A percentile compares a stretch with the other conserved stretches of the same genome.
phyloP scores from a whole-genome alignment of 2,329 filamentous ascomycete genomes.

The Penicillium carneum region DNA sequence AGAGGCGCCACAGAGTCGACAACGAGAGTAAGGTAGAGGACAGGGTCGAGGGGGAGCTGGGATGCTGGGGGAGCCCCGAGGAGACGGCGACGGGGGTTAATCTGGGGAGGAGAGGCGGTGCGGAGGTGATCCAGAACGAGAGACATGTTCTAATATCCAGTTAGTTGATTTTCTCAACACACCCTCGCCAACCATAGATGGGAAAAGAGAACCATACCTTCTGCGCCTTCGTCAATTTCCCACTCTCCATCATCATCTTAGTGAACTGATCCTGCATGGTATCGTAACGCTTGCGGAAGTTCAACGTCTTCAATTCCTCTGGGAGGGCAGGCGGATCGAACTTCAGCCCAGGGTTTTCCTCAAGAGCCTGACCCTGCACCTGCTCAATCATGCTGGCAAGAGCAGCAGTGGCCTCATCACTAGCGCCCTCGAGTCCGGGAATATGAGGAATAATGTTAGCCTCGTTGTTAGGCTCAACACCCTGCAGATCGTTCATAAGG shows the following conservation, averaged over 20 bases:
- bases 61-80: slow-evolving; percentile 75
- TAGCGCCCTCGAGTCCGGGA: slow-evolving; percentile 2
- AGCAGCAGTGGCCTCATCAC: slow-evolving; percentile 43
- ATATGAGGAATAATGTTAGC: neutral
- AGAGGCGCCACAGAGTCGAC: slow-evolving; percentile 93
- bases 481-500: slow-evolving; percentile 43
- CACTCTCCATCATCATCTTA: slow-evolving; percentile 87
- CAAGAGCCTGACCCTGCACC: slow-evolving; percentile 44
- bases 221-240: slow-evolving; percentile 89
- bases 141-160: slow-evolving; percentile 73
- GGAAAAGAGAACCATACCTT: slow-evolving; percentile 62
- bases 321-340: slow-evolving; percentile 76
- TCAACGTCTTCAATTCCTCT: slow-evolving; percentile 59
- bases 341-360: slow-evolving; percentile 69
- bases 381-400: slow-evolving; percentile 49
- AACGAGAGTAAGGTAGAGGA: slow-evolving; percentile 86
- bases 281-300: slow-evolving; percentile 84
- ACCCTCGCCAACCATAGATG: neutral
- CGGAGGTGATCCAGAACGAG: slow-evolving; percentile 82
- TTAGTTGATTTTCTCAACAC: neutral
- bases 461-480: slow-evolving; percentile 24
- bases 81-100: slow-evolving; percentile 68
- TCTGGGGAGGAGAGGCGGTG: slow-evolving; percentile 78
- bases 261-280: slow-evolving; percentile 85
- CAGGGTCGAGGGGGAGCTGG: slow-evolving; percentile 85